phyloP scores from a whole-genome alignment of 2,329 filamentous ascomycete species.

The Xylaria sp. region DNA sequence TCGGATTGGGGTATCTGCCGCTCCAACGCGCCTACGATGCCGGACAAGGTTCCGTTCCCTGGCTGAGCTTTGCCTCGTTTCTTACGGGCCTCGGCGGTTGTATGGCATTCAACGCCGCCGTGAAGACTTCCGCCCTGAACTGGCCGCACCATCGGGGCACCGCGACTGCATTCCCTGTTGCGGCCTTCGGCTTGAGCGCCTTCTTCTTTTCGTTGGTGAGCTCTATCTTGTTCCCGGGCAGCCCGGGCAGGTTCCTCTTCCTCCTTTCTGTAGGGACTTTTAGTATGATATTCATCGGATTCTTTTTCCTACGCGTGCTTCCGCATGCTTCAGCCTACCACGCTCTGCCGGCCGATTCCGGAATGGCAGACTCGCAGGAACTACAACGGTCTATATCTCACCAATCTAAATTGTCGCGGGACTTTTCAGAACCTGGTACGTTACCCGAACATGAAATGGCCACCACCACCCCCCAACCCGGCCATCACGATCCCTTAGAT shows the following conservation, averaged over 20 bases:
- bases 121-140: constrained; percentile 88
- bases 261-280: constrained; percentile 82
- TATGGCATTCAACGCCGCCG: constrained; percentile 83
- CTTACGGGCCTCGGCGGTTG: constrained; percentile 88
- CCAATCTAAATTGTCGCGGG: constrained; percentile 47
- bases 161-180: constrained; percentile 89
- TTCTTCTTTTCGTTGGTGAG: constrained; percentile 92
- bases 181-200: constrained; percentile 91
- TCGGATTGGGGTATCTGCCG: constrained; percentile 84
- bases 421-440: constrained; percentile 69
- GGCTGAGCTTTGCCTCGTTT: constrained; percentile 82
- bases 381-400: constrained; percentile 50
- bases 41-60: constrained; percentile 62
- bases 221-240: constrained; percentile 77
- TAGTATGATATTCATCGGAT: constrained; percentile 73
- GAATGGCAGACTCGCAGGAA: constrained; percentile 46
- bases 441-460: constrained; percentile 43
- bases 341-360: constrained; percentile 54
- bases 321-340: constrained; percentile 61
- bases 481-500: constrained; percentile 36
- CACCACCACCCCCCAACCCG: constrained; percentile 43
- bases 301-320: constrained; percentile 84
- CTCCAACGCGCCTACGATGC: constrained; percentile 78
- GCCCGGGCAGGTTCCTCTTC: constrained; percentile 81
- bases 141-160: constrained; percentile 91